These are phyloP conservation scores for Fusarium sp. DNA, from an alignment of 2,329 filamentous ascomycete species.

Conservation along the genomic window DNA sequence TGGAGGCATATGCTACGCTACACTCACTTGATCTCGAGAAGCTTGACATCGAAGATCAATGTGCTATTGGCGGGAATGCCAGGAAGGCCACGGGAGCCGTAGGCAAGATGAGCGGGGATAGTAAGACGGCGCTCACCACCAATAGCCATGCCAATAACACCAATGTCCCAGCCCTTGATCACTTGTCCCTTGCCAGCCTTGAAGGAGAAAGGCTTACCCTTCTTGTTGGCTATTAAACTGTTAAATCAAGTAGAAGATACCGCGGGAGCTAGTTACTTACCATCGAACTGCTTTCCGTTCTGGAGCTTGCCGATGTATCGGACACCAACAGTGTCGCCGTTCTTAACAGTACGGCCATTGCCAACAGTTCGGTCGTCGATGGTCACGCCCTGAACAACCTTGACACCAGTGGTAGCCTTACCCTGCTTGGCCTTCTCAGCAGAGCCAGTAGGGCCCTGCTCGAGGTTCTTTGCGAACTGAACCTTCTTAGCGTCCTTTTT, in stretches of 20 bases:
- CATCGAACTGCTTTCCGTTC: conserved; percentile 94
- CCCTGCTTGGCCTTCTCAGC: conserved; percentile 55
- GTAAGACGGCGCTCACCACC: conserved; percentile 93
- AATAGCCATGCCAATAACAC: conserved; percentile 89
- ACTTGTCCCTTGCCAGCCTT: conserved; percentile 94
- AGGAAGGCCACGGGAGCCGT: conserved; percentile 83
- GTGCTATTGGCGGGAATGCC: conserved; percentile 93
- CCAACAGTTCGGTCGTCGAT: conserved; percentile 96
- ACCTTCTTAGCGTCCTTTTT: conserved; percentile 85
- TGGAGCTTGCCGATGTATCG: conserved; percentile 97
- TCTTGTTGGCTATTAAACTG: conserved; percentile 83
- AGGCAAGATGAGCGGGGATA: conserved; percentile 87
- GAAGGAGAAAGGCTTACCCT: conserved; percentile 96
- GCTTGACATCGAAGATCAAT: conserved; percentile 90
- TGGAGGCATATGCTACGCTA: conserved; percentile 4
- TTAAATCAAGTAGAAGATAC: conserved; percentile 33
- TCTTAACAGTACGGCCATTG: conserved; percentile 85
- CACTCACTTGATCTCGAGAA: conserved; percentile 81
- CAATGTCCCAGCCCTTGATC: conserved; percentile 99
- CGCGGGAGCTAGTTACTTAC: conserved; percentile 61
- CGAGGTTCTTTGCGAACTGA: conserved; percentile 98
- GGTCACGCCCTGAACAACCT: conserved; percentile 86
- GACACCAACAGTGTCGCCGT: conserved; percentile 89
- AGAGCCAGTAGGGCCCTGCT: conserved; percentile 90
- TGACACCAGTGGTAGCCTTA: conserved; percentile 70